Base-by-base conservation (phyloP, 192 early-diverging fungal species). In the Mortierella antarctica region DNA sequence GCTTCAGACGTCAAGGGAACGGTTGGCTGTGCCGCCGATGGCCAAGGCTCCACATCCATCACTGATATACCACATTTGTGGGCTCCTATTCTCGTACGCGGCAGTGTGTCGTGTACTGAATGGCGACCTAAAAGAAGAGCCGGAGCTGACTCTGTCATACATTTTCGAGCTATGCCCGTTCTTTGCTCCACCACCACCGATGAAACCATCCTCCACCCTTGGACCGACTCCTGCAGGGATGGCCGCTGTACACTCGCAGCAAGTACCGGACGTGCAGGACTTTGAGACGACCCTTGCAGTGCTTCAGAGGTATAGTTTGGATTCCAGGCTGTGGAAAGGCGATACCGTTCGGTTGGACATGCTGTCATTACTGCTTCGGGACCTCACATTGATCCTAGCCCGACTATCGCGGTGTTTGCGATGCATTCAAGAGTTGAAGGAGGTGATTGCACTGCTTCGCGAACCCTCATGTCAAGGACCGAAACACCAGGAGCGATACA, bases 271-370 rank as follows among this genome's bases (percentile, higher is more conserved):
- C 21, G 77, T 80, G 11, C 57, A 80, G 39, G 70, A 72, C 12
- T 80, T 80, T 64, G 77, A 80, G 53, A 80, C 77, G 17, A 68
- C 77, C 2, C 58, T 80, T 42, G 77, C 77, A 6, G 54, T 72
- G 18, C 15, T 80, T 5, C 77, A 80, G 23, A 47, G 41, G 10
- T 50, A 51, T 1, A 68, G 77, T 63, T 49, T 72, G 17, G 42
- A 67, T 10, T 80, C 77, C n/a, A 72, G 64, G 15, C 65, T 80
- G 1, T 80, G 77, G 77, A 80, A 64, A n/a, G 77, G 77, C 20
- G 77, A 80, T 14, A 80, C 70, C 20, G 15, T 67, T 11, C 70
- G 77, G 18, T 60, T 68, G 0, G 77, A 80, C 42, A 72, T 80
- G 77, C 55, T 72, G 3, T 59, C 70, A 2, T 54, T 80, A 6